Conservation (phyloP, 176 grass and related monocot genomes). For the Cenchrus fungigraminus region DNA sequence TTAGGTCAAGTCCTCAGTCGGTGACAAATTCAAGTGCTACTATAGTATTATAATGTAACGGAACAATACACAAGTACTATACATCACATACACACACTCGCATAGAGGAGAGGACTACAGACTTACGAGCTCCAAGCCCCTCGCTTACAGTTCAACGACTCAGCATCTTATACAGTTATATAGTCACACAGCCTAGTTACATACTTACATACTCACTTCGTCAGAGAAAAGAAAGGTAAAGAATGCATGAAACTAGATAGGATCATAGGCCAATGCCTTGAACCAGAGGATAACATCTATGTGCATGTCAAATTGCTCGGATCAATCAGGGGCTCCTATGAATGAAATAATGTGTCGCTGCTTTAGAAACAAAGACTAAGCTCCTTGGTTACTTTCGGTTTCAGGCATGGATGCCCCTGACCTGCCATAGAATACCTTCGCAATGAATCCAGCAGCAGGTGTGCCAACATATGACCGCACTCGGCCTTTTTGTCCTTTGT, state of each 20-base stretch:
- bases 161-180: neutral
- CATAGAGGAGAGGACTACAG: neutral
- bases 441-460: constrained; percentile 44
- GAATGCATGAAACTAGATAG: neutral
- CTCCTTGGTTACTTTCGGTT: constrained; percentile 18
- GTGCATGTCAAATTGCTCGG: constrained; percentile 16
- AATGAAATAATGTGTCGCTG: neutral
- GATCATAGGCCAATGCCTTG: neutral
- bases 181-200: neutral
- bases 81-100: neutral
- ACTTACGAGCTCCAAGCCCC: neutral
- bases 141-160: neutral
- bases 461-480: constrained; percentile 42
- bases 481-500: constrained; percentile 42
- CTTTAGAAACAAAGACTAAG: neutral
- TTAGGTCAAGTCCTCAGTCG: neutral
- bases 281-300: constrained; percentile 28
- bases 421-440: constrained; percentile 46
- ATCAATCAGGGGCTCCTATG: neutral
- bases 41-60: neutral
- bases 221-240: neutral
- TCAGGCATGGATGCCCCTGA: constrained; percentile 18
- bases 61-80: neutral
- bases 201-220: neutral
- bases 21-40: neutral